phyloP scores from a whole-genome alignment of 1,139 yeast genomes.

The Yamadazyma membranifaciens region DNA sequence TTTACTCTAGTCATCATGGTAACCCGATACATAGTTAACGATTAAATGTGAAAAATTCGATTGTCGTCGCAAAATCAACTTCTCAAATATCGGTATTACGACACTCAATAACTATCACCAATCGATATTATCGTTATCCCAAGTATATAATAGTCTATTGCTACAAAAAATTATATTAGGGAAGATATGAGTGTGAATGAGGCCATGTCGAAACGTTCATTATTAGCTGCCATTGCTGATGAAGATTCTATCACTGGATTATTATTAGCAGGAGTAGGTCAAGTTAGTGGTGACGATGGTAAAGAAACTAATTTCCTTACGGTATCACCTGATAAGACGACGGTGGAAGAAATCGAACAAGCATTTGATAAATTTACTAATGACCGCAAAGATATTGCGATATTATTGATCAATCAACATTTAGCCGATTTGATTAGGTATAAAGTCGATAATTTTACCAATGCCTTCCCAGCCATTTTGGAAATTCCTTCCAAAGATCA shows the following conservation, averaged over 20 bases:
- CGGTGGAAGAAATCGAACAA: constrained; percentile 69
- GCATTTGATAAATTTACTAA: constrained; percentile 75
- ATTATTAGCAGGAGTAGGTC: constrained; percentile 94
- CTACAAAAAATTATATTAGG: no score
- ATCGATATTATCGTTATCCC: background rate
- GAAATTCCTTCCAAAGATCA: constrained; percentile 99
- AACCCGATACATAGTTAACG: no score
- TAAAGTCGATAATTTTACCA: constrained; percentile 77
- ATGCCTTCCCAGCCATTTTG: constrained; percentile 93
- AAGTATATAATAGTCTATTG: no score
- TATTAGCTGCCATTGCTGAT: constrained; percentile 92
- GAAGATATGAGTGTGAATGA: constrained; percentile 6
- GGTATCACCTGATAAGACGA: constrained; percentile 77
- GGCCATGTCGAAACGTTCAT: constrained; percentile 51
- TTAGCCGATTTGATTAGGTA: constrained; percentile 87
- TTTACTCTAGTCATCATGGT: background rate
- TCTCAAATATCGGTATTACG: background rate
- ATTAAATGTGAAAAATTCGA: constrained; percentile 1
- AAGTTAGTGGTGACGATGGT: constrained; percentile 61
- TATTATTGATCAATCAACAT: constrained; percentile 88
- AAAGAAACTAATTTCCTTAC: constrained; percentile 79
- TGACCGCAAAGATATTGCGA: constrained; percentile 87
- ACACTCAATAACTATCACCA: no score
- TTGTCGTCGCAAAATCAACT: background rate
- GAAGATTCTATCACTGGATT: constrained; percentile 97